A percentile compares a stretch with the other conserved stretches of the same genome.
These are phyloP conservation scores for Cutaneotrichosporon mucoides DNA, from an alignment of 1,284 basidiomycete species.

Conservation along the genomic window DNA sequence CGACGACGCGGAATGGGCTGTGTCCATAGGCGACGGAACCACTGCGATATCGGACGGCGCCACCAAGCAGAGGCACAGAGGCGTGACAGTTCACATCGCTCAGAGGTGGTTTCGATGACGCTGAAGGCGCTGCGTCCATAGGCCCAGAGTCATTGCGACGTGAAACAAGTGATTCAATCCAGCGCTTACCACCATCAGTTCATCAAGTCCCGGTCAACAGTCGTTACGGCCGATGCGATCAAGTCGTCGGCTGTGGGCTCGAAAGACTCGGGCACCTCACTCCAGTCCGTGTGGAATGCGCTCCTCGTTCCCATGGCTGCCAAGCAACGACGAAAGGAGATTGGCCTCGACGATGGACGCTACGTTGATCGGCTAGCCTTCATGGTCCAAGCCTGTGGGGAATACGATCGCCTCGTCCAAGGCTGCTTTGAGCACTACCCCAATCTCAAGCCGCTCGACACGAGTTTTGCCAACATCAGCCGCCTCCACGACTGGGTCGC, in stretches of 20 bases:
- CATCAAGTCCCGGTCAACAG: slow-evolving; percentile 68
- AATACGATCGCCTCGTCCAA: slow-evolving; percentile 74
- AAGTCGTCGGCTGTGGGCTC: slow-evolving; percentile 76
- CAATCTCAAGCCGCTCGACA: slow-evolving; percentile 69
- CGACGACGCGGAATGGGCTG: too few species aligned
- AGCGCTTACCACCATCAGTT: slow-evolving; percentile 57
- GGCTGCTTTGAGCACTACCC: slow-evolving; percentile 91
- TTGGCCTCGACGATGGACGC: slow-evolving; percentile 63
- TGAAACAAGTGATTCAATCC: too few species aligned
- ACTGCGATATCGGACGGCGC: too few species aligned
- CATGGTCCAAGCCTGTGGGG: slow-evolving; percentile 74
- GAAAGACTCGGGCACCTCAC: slow-evolving; percentile 77
- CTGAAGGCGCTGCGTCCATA: too few species aligned
- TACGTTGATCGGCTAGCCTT: slow-evolving; percentile 74
- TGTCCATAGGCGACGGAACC: too few species aligned
- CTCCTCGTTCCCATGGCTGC: slow-evolving; percentile 71
- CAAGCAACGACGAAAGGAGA: slow-evolving; percentile 72
- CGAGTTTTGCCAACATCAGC: slow-evolving; percentile 68
- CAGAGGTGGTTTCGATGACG: too few species aligned
- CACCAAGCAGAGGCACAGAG: too few species aligned
- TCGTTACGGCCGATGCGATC: slow-evolving; percentile 72
- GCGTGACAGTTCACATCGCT: too few species aligned
- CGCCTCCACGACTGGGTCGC: slow-evolving; percentile 81
- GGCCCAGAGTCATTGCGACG: too few species aligned
- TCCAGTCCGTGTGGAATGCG: slow-evolving; percentile 67